Evolutionary conservation across 306 rosid genomes (phyloP), one percentile per base, ranked within the genome.

Genomic region (Rosa lucieae): DNA sequence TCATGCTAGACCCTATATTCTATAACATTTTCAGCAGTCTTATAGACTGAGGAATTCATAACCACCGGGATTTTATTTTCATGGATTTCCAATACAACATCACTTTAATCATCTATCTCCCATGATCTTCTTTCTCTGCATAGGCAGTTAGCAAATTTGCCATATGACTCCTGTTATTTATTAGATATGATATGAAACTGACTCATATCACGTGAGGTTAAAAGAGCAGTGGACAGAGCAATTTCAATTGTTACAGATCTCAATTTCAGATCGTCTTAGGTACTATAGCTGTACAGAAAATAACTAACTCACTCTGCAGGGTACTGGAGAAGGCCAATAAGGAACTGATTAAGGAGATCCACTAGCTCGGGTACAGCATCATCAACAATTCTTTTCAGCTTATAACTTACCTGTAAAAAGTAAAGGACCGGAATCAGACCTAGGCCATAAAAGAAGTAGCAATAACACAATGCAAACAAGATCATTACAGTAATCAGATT

Each of bases 351-450:
- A 71, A 94, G 70, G 82, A 75, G 56, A 70, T 86, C 88, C 71
- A 81, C 51, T 13, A 87, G 78, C 85, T 89, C 87, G 0, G 98
- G 98, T 67, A 84, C 88, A 44, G 97, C 94, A 91, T 94, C 97
- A 56, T 93, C 91, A 59, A 85, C 94, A 81, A 92, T 87, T 62
- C 81, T 81, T 67, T 62, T 76, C 68, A 92, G 46, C 83, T 88
- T 82, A 72, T 82, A 67, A 85, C 97, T 86, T 85, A 90, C 23
- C 98, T 94, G 90, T 67, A 67, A 83, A 85, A 80, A 23, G 13
- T 72, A 53, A 65, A 14, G 80, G 67, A 73, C 39, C 68, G 55
- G 39, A 82, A 72, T 88, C 78, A 89, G 75, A 53, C 71, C 43
- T 21, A 62, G 59, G 35, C 6, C 71, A 61, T 29, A 17, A 76